Base-by-base conservation (phyloP, 768 basidiomycete genomes). In the Symmetrospora coprosmae region DNA sequence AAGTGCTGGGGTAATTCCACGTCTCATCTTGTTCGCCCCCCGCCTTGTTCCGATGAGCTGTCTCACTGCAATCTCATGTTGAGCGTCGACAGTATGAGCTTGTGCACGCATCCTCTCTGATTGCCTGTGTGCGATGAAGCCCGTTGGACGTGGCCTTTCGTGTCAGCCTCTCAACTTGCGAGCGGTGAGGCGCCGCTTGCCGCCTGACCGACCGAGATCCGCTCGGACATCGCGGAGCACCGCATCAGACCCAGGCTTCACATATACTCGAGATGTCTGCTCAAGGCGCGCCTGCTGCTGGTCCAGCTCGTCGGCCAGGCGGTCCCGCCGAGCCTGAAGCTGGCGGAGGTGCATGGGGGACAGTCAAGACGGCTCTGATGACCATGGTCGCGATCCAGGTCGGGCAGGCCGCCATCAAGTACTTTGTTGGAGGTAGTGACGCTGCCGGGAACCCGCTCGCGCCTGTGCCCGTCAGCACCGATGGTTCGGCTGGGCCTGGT, bases 351-450 rank as follows among this genome's bases (percentile, higher is more conserved):
- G 46, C 47, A 63, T 46, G 56, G 51, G 31, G 27, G 30, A 31
- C 30, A 14, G 31, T 63, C 19, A 58, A 63, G 50, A 48, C 45
- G 21, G 58, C 31, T 4, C 31, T 63, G 30, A 17, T 45, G 33
- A 38, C 60, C 4, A 62, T 60, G 39, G 34, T 49, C 23, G 37
- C 53, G 21, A 50, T 46, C 6, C 62, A 63, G 40, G 41, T 59
- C 6, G 33, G 39, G 14, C 58, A 59, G 58, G 1, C 25, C 9
- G 41, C 34, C 38, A 37, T 53, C 58, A 45, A 53, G 61, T 46
- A 62, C 33, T 46, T 53, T 25, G 25, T 25, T 49, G 8, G 25
- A 31, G 14, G 41, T 27, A 53, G 31, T 30, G 19, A 60, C 50
- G 31, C 34, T 35, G 46, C 27, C 50, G 30, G n/a, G n/a, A n/a